Conservation (phyloP, 495 filamentous ascomycete species). For the Polyplosphaeria fusca region DNA sequence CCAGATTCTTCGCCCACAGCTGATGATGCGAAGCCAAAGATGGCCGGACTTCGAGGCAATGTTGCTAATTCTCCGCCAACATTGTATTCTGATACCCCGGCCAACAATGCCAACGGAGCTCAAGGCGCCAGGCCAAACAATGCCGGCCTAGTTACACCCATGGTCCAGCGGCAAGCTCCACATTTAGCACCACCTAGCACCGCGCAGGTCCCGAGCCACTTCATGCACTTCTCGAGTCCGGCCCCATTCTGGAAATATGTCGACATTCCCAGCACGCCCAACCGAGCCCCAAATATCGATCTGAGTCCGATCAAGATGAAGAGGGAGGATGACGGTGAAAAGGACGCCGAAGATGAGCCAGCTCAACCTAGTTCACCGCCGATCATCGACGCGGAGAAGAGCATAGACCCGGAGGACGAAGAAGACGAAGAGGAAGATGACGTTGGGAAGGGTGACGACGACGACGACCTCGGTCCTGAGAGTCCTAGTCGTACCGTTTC, state of each 20-base stretch:
- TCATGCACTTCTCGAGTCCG: slow-evolving; percentile 90
- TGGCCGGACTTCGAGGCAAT: slow-evolving; percentile 19
- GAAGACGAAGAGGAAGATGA: slow-evolving; percentile 12
- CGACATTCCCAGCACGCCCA: slow-evolving; percentile 73
- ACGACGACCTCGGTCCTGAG: slow-evolving; percentile 25
- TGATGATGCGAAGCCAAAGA: slow-evolving; percentile 15
- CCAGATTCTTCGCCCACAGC: slow-evolving; percentile 8
- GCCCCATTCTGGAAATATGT: slow-evolving; percentile 97
- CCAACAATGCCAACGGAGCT: slow-evolving; percentile 31
- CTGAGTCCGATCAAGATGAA: slow-evolving; percentile 52
- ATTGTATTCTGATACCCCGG: slow-evolving; percentile 32
- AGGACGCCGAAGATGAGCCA: slow-evolving; percentile 18
- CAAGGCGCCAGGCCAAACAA: slow-evolving; percentile 32
- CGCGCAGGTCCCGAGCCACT: slow-evolving; percentile 83
- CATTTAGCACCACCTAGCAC: slow-evolving; percentile 85
- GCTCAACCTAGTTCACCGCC: slow-evolving; percentile 32
- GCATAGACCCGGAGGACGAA: slow-evolving; percentile 2
- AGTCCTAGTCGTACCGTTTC: slow-evolving; percentile 35
- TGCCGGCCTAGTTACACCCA: slow-evolving; percentile 68
- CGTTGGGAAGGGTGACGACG: slow-evolving; percentile 28
- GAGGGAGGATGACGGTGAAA: slow-evolving; percentile 16
- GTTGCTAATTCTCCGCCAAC: slow-evolving; percentile 30
- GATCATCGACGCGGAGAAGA: slow-evolving; percentile 18
- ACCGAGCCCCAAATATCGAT: slow-evolving; percentile 55
- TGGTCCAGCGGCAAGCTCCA: slow-evolving; percentile 77